A percentile compares a stretch with the other conserved stretches of the same genome.
Evolutionary conservation across 2,329 filamentous ascomycete genomes (phyloP).

Genomic region (Colletotrichum filicis): DNA sequence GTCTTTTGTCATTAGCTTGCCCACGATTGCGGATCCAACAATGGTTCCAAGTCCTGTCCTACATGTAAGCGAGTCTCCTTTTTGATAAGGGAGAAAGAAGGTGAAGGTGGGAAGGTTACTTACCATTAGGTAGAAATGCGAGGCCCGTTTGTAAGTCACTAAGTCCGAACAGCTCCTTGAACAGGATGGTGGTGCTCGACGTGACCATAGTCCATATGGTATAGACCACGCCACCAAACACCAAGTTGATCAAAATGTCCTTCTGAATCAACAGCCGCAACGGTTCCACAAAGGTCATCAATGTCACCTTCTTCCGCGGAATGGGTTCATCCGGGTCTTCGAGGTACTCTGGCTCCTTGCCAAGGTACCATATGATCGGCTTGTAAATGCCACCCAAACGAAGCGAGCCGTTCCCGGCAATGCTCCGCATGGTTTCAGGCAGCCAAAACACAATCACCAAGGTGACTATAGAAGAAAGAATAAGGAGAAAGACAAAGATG

Average conservation of each 20-base stretch:
- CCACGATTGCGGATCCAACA: slow-evolving; percentile 51
- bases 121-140: slow-evolving; percentile 41
- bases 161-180: slow-evolving; percentile 43
- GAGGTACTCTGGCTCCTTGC: slow-evolving; percentile 28
- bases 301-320: slow-evolving; percentile 38
- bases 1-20: slow-evolving; percentile 53
- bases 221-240: slow-evolving; percentile 50
- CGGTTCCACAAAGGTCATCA: slow-evolving; percentile 47
- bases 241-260: slow-evolving; percentile 54
- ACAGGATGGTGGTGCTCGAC: slow-evolving; percentile 50
- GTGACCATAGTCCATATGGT: slow-evolving; percentile 61
- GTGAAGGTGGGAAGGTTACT: background rate
- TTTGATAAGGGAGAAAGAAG: background rate
- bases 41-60: slow-evolving; percentile 50
- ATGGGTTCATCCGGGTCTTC: slow-evolving; percentile 32
- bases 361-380: slow-evolving; percentile 36
- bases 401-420: slow-evolving; percentile 42
- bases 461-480: slow-evolving; percentile 9
- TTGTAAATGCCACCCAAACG: slow-evolving; percentile 41
- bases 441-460: slow-evolving; percentile 39
- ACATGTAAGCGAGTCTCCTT: background rate
- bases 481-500: slow-evolving; percentile 40
- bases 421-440: slow-evolving; percentile 42
- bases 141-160: slow-evolving; percentile 40
- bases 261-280: slow-evolving; percentile 52